Base-by-base conservation (phyloP, 495 filamentous ascomycete species). In the Penicillium daleae region DNA sequence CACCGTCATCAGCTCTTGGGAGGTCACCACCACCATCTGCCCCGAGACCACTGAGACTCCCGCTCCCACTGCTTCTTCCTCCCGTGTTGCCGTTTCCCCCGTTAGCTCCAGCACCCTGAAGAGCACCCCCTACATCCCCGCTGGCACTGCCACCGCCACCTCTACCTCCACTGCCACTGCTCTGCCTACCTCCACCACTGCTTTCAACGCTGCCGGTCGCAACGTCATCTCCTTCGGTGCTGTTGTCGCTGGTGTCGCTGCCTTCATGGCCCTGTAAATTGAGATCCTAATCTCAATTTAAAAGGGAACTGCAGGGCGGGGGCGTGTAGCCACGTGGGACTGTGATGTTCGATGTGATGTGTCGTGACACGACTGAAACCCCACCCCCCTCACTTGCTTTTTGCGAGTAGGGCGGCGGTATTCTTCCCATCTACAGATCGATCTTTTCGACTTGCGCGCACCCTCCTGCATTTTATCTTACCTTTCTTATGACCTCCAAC, bases 121-220 rank as follows among this genome's bases (percentile, higher is more conserved):
- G 52, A 63, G 60, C 55, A 57, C 60, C 52, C 60, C 74, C 54
- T 58, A 64, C 40, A 48, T 42, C 10, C 35, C 67, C 64, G 61
- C 66, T 59, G 54, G 60, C 51, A 71, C 78, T 31, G 73, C 70
- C 57, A 51, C 72, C 48, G 56, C 64, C 56, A 63, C 72, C 65
- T 58, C 68, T n/a, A n/a, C n/a, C n/a, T n/a, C n/a, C n/a, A n/a
- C 55, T 62, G 72, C 70, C 57, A 49, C 72, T 44, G 56, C 63
- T 56, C 62, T 70, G 64, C 59, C 68, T 49, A 62, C 74, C 57
- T 49, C 76, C 61, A 70, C 76, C 27, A 52, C 70, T 33, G 76
- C 66, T 72, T 81, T 77, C 60, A 79, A 78, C 66, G 84, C 77
- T 60, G 83, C 82, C 65, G 79, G 73, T 68, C 78, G 71, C 59